Evolutionary conservation across 1,139 yeast species (phyloP).

Genomic region (Petasospora fabianii): DNA sequence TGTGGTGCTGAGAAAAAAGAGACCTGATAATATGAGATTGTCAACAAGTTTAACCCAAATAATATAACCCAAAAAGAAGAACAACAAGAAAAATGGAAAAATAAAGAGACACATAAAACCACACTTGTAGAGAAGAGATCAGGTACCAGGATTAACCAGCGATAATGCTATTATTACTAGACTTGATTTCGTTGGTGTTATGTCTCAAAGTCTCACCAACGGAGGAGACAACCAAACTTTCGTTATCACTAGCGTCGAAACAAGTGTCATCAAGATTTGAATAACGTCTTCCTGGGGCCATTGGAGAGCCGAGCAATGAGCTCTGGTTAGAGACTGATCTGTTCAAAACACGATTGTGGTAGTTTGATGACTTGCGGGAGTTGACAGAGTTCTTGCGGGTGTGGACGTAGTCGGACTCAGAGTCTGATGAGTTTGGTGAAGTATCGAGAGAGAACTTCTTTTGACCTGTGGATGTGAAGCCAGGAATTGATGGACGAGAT

Average conservation of each 20-base stretch:
- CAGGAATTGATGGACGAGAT: slow-evolving; percentile 2
- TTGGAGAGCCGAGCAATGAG: slow-evolving; percentile 13
- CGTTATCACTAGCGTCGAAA: slow-evolving; percentile 14
- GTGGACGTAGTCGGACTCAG: slow-evolving; percentile 24
- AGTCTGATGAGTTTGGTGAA: slow-evolving; percentile 28
- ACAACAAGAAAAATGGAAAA: no score
- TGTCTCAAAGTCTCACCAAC: slow-evolving; percentile 39
- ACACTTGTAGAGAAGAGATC: neutral
- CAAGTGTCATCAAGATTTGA: slow-evolving; percentile 16
- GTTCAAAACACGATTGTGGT: slow-evolving; percentile 5
- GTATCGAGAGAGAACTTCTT: slow-evolving; percentile 24
- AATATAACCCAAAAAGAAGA: no score
- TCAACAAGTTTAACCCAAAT: no score
- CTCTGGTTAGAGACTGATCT: slow-evolving; percentile 16
- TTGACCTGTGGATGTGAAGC: slow-evolving; percentile 4
- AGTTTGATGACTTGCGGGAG: slow-evolving; percentile 13
- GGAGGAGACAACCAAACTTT: slow-evolving; percentile 32
- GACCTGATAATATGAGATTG: no score
- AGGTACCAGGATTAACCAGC: slow-evolving; percentile 3
- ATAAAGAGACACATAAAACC: no score
- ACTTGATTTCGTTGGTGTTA: slow-evolving; percentile 35
- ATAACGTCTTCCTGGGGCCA: slow-evolving; percentile 14
- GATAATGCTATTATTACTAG: slow-evolving; percentile 18
- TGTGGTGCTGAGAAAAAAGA: no score
- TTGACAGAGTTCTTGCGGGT: neutral